Evolutionary conservation across 257 asterid species (phyloP).

Genomic region (Solanum infundibuliforme): DNA sequence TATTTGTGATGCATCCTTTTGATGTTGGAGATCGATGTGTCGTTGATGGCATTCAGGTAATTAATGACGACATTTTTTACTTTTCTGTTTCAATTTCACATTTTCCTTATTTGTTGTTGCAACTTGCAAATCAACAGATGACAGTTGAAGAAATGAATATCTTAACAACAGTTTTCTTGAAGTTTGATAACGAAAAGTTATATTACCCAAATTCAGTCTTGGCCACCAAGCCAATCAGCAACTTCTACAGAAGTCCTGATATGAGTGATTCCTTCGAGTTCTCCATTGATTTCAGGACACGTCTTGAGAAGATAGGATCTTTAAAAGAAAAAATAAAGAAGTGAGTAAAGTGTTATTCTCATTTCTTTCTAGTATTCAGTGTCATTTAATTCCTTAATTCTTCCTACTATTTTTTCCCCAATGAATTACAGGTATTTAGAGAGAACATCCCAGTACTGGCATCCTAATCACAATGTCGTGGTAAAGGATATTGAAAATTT

Average conservation of each 20-base stretch:
- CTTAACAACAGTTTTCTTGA: constrained; percentile 59
- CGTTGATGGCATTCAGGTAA: constrained; percentile 73
- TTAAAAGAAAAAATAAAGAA: constrained; percentile 51
- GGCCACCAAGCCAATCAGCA: constrained; percentile 75
- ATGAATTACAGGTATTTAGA: constrained; percentile 38
- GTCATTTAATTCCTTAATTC: background rate
- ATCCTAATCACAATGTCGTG: constrained; percentile 73
- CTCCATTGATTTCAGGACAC: constrained; percentile 65
- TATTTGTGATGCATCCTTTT: constrained; percentile 80
- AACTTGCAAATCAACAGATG: constrained; percentile 35
- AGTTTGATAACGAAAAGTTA: constrained; percentile 48
- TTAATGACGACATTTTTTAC: background rate
- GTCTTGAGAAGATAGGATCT: constrained; percentile 55
- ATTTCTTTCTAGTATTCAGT: background rate
- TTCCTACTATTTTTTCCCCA: background rate
- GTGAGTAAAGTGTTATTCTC: constrained; percentile 22
- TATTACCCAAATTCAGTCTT: constrained; percentile 72
- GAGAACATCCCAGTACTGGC: constrained; percentile 57
- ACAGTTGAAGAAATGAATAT: constrained; percentile 85
- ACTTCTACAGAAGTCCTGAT: constrained; percentile 84
- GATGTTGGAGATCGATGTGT: constrained; percentile 90
- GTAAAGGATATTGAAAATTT: constrained; percentile 83
- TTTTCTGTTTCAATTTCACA: background rate
- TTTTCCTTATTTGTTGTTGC: background rate
- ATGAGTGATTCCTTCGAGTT: constrained; percentile 74